Evolutionary conservation across 2,329 filamentous ascomycete genomes (phyloP).

Genomic region (Neonectria magnoliae): DNA sequence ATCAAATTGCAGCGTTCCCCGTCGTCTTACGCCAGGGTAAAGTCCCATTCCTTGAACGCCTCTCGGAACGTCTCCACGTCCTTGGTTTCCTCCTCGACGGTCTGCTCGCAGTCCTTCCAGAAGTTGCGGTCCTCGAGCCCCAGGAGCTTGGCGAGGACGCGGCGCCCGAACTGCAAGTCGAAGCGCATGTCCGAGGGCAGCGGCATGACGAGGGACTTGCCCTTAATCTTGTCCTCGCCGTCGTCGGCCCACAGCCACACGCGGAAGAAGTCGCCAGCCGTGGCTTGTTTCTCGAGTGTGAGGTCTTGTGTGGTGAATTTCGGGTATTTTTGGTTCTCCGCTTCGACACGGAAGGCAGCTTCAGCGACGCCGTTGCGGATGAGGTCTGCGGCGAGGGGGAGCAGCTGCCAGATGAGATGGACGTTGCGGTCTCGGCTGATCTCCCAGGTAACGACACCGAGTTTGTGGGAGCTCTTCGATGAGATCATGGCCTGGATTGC

Average conservation of each 20-base stretch:
- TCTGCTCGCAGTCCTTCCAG: conserved; percentile 88
- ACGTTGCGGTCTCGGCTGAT: conserved; percentile 84
- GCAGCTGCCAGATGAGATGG: conserved; percentile 93
- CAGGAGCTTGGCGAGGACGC: conserved; percentile 88
- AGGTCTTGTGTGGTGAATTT: conserved; percentile 60
- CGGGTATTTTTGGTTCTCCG: conserved; percentile 75
- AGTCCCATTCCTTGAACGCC: conserved; percentile 88
- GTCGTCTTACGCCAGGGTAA: conserved; percentile 60
- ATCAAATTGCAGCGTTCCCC: conserved; percentile 21
- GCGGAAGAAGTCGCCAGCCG: conserved; percentile 76
- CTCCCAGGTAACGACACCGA: conserved; percentile 92
- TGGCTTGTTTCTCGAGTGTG: conserved; percentile 60
- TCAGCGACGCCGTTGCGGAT: conserved; percentile 81
- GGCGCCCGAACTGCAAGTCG: conserved; percentile 88
- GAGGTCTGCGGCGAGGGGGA: conserved; percentile 77
- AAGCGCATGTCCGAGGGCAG: conserved; percentile 79
- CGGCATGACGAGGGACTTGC: conserved; percentile 76
- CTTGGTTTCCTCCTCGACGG: conserved; percentile 77
- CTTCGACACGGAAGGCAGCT: conserved; percentile 87
- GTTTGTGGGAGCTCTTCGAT: conserved; percentile 61
- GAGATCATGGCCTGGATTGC: conserved; percentile 83
- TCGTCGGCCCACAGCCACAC: conserved; percentile 80
- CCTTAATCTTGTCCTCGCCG: conserved; percentile 64
- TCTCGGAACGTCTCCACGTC: conserved; percentile 84
- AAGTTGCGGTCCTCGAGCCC: conserved; percentile 79